Evolutionary conservation across 371 early-diverging fungal species (phyloP).

Genomic region (Mortierella sp.): DNA sequence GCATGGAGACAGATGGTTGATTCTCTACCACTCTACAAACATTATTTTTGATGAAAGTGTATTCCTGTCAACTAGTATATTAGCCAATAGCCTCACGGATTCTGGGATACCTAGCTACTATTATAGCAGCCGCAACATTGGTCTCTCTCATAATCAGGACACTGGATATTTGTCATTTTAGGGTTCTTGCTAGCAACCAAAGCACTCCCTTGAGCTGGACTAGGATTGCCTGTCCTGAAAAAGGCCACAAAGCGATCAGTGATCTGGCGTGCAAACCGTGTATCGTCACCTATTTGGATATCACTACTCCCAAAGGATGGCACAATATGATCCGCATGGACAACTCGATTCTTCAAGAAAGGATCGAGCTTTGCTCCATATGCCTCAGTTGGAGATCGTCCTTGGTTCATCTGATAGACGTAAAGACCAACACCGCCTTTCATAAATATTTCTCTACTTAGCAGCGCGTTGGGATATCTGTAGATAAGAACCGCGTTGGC

Average conservation of each 20-base stretch:
- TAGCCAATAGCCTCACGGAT: constrained; percentile 42
- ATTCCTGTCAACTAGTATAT: neutral
- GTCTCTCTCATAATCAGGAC: constrained; percentile 40
- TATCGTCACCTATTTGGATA: constrained; percentile 1
- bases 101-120: constrained; percentile 63
- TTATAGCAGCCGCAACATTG: constrained; percentile 54
- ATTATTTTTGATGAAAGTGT: neutral
- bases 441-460: constrained; percentile 7
- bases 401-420: constrained; percentile 16
- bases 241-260: neutral
- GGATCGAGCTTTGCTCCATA: no score
- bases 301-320: neutral
- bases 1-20: constrained; percentile 2
- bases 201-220: neutral
- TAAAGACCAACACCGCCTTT: neutral
- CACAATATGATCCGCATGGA: constrained; percentile 1
- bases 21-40: neutral
- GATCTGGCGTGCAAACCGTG: constrained; percentile 3
- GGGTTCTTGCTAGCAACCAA: neutral
- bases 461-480: constrained; percentile 17
- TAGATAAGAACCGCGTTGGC: constrained; percentile 20
- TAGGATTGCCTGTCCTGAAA: neutral
- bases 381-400: neutral
- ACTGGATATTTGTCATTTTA: neutral
- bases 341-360: constrained; percentile 1